Evolutionary conservation across 306 rosid species (phyloP).

Genomic region (Astragalus membranaceus): DNA sequence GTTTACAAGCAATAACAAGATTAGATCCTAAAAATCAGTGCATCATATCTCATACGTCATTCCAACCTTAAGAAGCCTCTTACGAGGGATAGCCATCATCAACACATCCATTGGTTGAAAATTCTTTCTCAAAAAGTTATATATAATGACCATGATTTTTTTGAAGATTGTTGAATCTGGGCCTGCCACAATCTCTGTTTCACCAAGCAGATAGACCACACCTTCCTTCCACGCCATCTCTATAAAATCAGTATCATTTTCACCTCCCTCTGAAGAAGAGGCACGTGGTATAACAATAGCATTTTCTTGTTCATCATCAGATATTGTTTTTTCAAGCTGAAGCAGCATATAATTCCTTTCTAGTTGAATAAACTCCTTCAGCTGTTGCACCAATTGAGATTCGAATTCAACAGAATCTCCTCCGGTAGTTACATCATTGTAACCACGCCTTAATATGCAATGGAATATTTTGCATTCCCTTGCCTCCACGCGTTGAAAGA

Average conservation of each 20-base stretch:
- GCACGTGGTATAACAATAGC: neutral
- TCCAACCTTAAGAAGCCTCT: constrained; percentile 46
- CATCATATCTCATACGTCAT: constrained; percentile 26
- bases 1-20: too few species aligned
- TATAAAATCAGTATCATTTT: constrained; percentile 36
- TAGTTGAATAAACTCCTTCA: constrained; percentile 39
- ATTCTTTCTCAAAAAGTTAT: constrained; percentile 47
- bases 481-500: constrained; percentile 48
- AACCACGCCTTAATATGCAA: constrained; percentile 57
- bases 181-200: constrained; percentile 47
- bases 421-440: constrained; percentile 35
- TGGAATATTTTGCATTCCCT: constrained; percentile 41
- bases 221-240: constrained; percentile 42
- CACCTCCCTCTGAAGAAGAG: constrained; percentile 5
- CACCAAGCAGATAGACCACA: constrained; percentile 49
- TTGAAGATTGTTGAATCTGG: constrained; percentile 42
- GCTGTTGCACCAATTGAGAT: constrained; percentile 32
- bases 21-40: too few species aligned
- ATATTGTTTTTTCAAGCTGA: neutral
- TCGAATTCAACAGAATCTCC: constrained; percentile 40
- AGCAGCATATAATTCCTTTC: constrained; percentile 11
- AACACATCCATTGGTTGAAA: constrained; percentile 37
- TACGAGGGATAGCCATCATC: constrained; percentile 31
- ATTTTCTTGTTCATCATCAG: neutral
- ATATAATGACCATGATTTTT: constrained; percentile 35